Evolutionary conservation across 345 rosid species (phyloP).

Genomic region (Excoecaria cochinchinensis): DNA sequence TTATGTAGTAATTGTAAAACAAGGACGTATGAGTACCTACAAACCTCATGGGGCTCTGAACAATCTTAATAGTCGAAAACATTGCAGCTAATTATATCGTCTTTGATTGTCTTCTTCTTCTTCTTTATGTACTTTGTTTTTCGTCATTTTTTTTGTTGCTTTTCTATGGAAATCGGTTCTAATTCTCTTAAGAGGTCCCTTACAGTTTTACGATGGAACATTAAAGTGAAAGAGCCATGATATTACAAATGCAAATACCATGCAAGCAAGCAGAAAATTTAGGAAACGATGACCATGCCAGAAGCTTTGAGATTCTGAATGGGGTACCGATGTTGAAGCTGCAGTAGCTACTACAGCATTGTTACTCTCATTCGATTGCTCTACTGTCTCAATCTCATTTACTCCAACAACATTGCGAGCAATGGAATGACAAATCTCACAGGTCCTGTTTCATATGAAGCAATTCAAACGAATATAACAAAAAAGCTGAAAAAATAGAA

Average conservation of each 20-base stretch:
- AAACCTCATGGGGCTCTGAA: background rate
- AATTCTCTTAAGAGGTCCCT: conserved; percentile 10
- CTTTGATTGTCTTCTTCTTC: conserved; percentile 7
- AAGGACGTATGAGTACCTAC: background rate
- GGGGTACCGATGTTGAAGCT: conserved; percentile 27
- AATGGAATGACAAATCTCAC: conserved; percentile 82
- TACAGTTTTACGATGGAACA: conserved; percentile 43
- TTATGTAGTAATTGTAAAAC: background rate
- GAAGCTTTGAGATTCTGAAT: conserved; percentile 58
- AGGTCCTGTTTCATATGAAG: conserved; percentile 47
- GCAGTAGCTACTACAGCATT: conserved; percentile 24
- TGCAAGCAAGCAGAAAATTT: conserved; percentile 69
- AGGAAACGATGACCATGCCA: conserved; percentile 86
- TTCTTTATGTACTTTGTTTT: background rate
- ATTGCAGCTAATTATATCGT: background rate
- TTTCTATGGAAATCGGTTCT: conserved; percentile 1
- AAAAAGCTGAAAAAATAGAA: background rate
- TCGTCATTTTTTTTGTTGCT: background rate
- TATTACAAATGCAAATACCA: conserved; percentile 71
- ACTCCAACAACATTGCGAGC: conserved; percentile 68
- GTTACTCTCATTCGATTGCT: conserved; percentile 40
- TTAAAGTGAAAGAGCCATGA: conserved; percentile 83
- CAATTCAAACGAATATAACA: background rate
- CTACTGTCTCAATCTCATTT: conserved; percentile 38
- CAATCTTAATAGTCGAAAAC: background rate